Evolutionary conservation across 176 grass and related monocot genomes (phyloP).

Genomic region (Cenchrus americanus): DNA sequence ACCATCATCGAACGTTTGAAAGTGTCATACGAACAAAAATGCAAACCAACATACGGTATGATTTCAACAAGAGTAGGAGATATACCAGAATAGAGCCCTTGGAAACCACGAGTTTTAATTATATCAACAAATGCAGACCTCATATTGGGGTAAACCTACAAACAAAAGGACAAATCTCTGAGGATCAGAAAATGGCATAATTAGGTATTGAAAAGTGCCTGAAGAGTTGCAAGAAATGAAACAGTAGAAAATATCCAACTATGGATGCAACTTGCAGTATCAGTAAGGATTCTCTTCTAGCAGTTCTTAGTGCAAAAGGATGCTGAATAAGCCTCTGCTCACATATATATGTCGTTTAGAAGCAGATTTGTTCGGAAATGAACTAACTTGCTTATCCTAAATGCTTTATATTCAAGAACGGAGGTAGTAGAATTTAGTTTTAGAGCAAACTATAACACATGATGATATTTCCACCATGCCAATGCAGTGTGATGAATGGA

Average conservation of each 20-base stretch:
- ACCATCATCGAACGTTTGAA: slow-evolving; percentile 98
- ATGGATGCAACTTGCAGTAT: slow-evolving; percentile 6
- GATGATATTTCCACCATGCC: neutral
- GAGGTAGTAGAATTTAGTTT: neutral
- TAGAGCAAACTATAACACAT: neutral
- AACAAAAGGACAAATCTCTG: slow-evolving; percentile 9
- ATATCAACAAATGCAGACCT: slow-evolving; percentile 85
- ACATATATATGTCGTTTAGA: too few species aligned
- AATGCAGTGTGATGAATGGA: neutral
- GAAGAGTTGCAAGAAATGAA: slow-evolving; percentile 13
- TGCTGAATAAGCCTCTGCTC: neutral
- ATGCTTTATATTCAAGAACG: too few species aligned
- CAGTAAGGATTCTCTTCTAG: neutral
- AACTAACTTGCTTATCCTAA: too few species aligned
- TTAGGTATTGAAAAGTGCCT: neutral
- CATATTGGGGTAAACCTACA: slow-evolving; percentile 89
- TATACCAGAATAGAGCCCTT: slow-evolving; percentile 84
- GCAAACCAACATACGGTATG: slow-evolving; percentile 94
- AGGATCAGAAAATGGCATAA: slow-evolving; percentile 31
- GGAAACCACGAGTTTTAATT: slow-evolving; percentile 71
- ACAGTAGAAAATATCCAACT: slow-evolving; percentile 13
- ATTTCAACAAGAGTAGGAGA: slow-evolving; percentile 90
- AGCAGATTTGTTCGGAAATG: too few species aligned
- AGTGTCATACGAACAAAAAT: slow-evolving; percentile 94
- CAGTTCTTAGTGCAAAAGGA: slow-evolving; percentile 16